Evolutionary conservation across 1,284 basidiomycete genomes (phyloP).

Genomic region (Blastosporella zonata): DNA sequence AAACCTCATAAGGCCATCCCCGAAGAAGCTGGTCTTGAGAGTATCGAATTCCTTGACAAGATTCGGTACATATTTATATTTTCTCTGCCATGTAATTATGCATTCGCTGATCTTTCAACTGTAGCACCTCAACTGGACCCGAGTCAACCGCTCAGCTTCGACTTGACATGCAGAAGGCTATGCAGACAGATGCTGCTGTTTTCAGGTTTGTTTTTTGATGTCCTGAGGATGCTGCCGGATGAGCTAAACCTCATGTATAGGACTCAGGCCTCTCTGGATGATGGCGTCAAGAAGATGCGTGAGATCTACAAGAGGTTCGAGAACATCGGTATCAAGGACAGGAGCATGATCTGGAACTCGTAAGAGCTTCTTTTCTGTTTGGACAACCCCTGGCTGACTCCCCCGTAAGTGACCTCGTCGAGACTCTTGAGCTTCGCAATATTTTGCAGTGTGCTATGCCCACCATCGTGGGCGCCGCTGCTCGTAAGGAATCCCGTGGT

Average conservation of each 20-base stretch:
- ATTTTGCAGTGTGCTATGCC: constrained; percentile 93
- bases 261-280: constrained; percentile 87
- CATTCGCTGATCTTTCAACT: background rate
- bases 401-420: constrained; percentile 82
- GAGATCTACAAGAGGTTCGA: constrained; percentile 87
- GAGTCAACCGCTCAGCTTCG: constrained; percentile 90
- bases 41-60: constrained; percentile 89
- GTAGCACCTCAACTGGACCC: constrained; percentile 75
- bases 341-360: constrained; percentile 99
- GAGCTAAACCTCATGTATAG: constrained; percentile 34
- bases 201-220: constrained; percentile 60
- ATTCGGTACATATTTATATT: constrained; percentile 51
- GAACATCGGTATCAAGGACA: constrained; percentile 94
- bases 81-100: background rate
- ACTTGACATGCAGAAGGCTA: constrained; percentile 97
- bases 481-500: constrained; percentile 95
- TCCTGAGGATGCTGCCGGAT: background rate
- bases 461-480: constrained; percentile 93
- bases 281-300: constrained; percentile 87
- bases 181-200: constrained; percentile 93
- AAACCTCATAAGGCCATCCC: constrained; percentile 90
- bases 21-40: constrained; percentile 84
- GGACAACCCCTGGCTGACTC: constrained; percentile 14
- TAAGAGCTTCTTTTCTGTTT: constrained; percentile 31
- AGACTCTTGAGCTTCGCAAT: constrained; percentile 97